Percentiles rank a stretch among this genome's conserved stretches.
phyloP scores from a whole-genome alignment of 352 stramenopile genomes.

The Pythium biforme region DNA sequence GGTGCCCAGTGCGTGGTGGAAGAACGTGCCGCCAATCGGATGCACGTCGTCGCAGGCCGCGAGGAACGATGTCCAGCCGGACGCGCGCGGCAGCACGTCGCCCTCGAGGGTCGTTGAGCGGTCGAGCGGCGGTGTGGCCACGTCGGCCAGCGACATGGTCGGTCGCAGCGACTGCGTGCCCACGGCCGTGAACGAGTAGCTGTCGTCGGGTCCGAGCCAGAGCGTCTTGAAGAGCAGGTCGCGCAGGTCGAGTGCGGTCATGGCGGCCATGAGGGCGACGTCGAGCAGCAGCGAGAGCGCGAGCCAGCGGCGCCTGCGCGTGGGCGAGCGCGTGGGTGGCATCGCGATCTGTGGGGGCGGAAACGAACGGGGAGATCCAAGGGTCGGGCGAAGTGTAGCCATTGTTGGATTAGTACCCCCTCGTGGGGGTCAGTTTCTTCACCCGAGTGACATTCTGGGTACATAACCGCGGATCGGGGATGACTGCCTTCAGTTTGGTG shows the following conservation, averaged over 20 bases:
- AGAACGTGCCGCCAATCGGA: constrained; percentile 18
- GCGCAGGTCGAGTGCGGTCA: constrained; percentile 22
- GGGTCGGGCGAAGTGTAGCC: too few relatives aligned
- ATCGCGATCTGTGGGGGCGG: too few relatives aligned
- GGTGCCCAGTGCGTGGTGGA: constrained; percentile 17
- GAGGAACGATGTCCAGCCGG: constrained; percentile 23
- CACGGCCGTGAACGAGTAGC: constrained; percentile 18
- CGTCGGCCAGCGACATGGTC: not conserved
- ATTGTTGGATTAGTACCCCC: too few relatives aligned
- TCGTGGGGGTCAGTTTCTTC: too few relatives aligned
- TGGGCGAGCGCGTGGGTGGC: too few relatives aligned
- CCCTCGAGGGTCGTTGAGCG: not conserved
- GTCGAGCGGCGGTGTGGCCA: not conserved
- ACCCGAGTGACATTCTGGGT: too few relatives aligned
- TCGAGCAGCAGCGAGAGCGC: constrained; percentile 4
- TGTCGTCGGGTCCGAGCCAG: constrained; percentile 26
- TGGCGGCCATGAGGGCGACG: constrained; percentile 7
- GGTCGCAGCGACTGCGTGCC: constrained; percentile 11
- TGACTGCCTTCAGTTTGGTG: too few relatives aligned
- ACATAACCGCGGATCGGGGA: too few relatives aligned
- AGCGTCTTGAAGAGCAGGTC: constrained; percentile 29
- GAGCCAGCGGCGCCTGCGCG: not conserved
- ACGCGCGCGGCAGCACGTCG: not conserved
- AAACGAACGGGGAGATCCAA: too few relatives aligned
- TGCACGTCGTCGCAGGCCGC: constrained; percentile 13